Evolutionary conservation across 2,329 filamentous ascomycete genomes (phyloP).

Genomic region (Aspergillus transmontanensis): DNA sequence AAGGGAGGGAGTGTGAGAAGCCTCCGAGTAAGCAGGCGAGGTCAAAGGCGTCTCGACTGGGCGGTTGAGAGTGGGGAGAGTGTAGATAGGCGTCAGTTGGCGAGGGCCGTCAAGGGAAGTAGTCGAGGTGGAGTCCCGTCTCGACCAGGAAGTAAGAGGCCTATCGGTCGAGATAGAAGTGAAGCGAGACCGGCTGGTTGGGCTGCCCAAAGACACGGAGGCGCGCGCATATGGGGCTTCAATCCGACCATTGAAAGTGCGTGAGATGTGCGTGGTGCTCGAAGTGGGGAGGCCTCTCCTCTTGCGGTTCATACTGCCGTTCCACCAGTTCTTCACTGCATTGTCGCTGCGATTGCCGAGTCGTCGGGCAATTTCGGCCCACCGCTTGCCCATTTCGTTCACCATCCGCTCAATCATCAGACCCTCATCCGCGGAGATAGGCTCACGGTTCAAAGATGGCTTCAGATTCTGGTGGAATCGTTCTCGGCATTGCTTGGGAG

Average conservation of each 20-base stretch:
- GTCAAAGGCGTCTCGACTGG: constrained; percentile 60
- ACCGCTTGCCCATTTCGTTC: constrained; percentile 76
- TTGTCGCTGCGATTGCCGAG: constrained; percentile 89
- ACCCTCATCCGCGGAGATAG: constrained; percentile 72
- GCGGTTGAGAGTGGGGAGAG: constrained; percentile 40
- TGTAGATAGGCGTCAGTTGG: constrained; percentile 42
- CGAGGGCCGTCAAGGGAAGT: constrained; percentile 25
- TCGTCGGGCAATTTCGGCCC: constrained; percentile 87
- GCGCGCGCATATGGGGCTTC: constrained; percentile 42
- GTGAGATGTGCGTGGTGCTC: constrained; percentile 38
- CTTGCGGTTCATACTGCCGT: constrained; percentile 84
- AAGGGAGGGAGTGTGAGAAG: constrained; percentile 58
- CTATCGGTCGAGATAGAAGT: constrained; percentile 26
- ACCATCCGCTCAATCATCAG: constrained; percentile 77
- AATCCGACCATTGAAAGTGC: constrained; percentile 41
- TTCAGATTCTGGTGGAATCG: constrained; percentile 93
- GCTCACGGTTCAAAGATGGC: constrained; percentile 70
- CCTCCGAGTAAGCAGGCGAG: constrained; percentile 66
- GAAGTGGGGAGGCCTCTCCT: constrained; percentile 50
- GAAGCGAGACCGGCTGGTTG: constrained; percentile 31
- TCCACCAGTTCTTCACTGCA: constrained; percentile 98
- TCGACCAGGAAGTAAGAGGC: constrained; percentile 25
- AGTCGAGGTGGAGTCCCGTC: constrained; percentile 27
- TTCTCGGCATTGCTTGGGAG: constrained; percentile 93
- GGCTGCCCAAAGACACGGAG: constrained; percentile 31